Evolutionary conservation across 805 yeast species (phyloP).

Genomic region (Candida peoriensis): DNA sequence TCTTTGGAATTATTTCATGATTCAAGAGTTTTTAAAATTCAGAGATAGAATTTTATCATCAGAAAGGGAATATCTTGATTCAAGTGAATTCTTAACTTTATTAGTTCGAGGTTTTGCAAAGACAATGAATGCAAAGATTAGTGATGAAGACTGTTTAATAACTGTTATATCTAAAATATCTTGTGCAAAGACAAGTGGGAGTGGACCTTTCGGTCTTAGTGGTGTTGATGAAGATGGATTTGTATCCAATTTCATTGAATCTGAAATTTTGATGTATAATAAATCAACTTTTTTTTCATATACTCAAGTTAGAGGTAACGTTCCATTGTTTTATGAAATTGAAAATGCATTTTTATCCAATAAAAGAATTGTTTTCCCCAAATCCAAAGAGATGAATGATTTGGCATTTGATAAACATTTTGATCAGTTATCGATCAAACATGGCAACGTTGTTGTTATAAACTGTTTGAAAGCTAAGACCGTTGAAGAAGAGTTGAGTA

Average conservation of each 20-base stretch:
- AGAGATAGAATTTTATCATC: constrained; percentile 59
- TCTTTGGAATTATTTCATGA: constrained; percentile 89
- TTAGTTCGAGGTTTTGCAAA: constrained; percentile 91
- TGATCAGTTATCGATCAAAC: constrained; percentile 59
- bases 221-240: constrained; percentile 92
- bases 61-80: constrained; percentile 57
- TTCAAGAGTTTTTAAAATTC: constrained; percentile 70
- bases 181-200: constrained; percentile 81
- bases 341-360: constrained; percentile 66
- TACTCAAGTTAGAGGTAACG: constrained; percentile 84
- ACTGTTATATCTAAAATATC: constrained; percentile 88
- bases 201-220: constrained; percentile 68
- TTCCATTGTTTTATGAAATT: constrained; percentile 94
- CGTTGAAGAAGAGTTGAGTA: constrained; percentile 65
- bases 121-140: constrained; percentile 37
- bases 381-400: constrained; percentile 80
- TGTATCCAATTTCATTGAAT: constrained; percentile 87
- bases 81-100: constrained; percentile 69
- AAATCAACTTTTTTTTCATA: constrained; percentile 57
- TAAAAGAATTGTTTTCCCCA: constrained; percentile 74
- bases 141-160: constrained; percentile 33
- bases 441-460: constrained; percentile 81
- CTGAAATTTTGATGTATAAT: constrained; percentile 69
- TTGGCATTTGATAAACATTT: constrained; percentile 84
- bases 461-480: constrained; percentile 67